These are phyloP conservation scores for Hypomyces perniciosus DNA, from an alignment of 2,329 filamentous ascomycete genomes.

Conservation along the genomic window DNA sequence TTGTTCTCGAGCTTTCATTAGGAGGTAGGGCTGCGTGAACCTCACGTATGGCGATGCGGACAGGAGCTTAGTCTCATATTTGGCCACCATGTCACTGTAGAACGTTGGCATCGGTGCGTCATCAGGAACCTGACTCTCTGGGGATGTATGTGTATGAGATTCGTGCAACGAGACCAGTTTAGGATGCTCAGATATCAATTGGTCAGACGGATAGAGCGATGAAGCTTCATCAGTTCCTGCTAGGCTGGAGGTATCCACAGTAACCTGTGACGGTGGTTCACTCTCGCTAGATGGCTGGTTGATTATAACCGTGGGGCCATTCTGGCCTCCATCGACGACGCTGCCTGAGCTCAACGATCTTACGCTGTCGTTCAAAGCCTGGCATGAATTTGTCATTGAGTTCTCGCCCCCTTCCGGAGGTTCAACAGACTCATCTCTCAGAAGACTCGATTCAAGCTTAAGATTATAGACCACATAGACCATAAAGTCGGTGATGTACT, in stretches of 20 bases:
- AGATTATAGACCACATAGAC: slow-evolving; percentile 98
- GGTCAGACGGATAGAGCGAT: slow-evolving; percentile 22
- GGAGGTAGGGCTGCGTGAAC: slow-evolving; percentile 86
- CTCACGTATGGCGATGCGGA: slow-evolving; percentile 96
- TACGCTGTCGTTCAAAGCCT: slow-evolving; percentile 36
- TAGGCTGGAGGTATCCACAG: slow-evolving; percentile 24
- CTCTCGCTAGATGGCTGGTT: slow-evolving; percentile 33
- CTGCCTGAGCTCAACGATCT: slow-evolving; percentile 28
- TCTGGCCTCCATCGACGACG: slow-evolving; percentile 20
- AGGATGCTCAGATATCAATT: slow-evolving; percentile 20
- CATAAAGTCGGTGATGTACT: slow-evolving; percentile 96
- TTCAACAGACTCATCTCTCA: slow-evolving; percentile 86
- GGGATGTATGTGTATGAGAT: slow-evolving; percentile 36
- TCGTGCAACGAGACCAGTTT: slow-evolving; percentile 36
- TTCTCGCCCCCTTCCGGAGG: slow-evolving; percentile 59
- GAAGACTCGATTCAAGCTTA: slow-evolving; percentile 88
- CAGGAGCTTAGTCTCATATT: slow-evolving; percentile 86
- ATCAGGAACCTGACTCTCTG: slow-evolving; percentile 60
- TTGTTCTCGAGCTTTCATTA: slow-evolving; percentile 87
- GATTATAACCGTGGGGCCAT: slow-evolving; percentile 26
- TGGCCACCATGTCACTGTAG: slow-evolving; percentile 91
- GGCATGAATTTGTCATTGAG: slow-evolving; percentile 33
- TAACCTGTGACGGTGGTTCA: slow-evolving; percentile 30
- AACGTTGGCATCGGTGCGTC: slow-evolving; percentile 83
- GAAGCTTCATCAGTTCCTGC: slow-evolving; percentile 23